Evolutionary conservation across 148 eudicot genomes (phyloP).

Genomic region (Rhododendron mucronatum): DNA sequence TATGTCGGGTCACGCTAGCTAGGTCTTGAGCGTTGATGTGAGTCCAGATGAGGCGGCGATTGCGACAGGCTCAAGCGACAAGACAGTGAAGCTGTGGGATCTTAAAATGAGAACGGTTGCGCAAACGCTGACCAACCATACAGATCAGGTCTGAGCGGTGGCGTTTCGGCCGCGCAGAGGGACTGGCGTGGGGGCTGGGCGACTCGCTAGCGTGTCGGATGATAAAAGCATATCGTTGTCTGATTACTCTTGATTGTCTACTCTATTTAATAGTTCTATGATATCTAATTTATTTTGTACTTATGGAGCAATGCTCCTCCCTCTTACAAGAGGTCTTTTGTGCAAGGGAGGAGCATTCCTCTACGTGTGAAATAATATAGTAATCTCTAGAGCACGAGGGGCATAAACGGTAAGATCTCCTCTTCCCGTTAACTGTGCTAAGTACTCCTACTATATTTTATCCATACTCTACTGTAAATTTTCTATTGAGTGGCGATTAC

Average conservation of each 20-base stretch:
- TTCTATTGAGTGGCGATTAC: background rate
- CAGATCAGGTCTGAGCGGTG: conserved; percentile 92
- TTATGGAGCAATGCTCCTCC: no score
- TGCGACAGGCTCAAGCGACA: conserved; percentile 92
- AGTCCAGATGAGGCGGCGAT: conserved; percentile 81
- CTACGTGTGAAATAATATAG: no score
- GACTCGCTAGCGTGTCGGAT: conserved; percentile 88
- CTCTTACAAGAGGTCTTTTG: no score
- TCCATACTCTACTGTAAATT: no score
- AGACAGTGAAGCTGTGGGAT: conserved; percentile 87
- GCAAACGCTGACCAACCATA: conserved; percentile 73
- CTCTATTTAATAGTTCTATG: no score
- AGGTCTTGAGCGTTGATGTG: conserved; percentile 83
- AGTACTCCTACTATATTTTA: no score
- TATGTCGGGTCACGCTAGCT: conserved; percentile 88
- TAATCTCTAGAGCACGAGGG: no score
- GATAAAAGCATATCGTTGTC: conserved; percentile 79
- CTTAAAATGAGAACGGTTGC: conserved; percentile 77
- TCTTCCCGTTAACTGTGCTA: no score
- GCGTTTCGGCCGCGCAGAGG: conserved; percentile 68
- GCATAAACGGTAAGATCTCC: no score
- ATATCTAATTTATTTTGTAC: no score
- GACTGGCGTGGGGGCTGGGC: conserved; percentile 46
- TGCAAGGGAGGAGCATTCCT: no score
- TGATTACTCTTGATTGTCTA: conserved; percentile 49